phyloP scores from a whole-genome alignment of 306 rosid genomes.

The Sicyos edulis region DNA sequence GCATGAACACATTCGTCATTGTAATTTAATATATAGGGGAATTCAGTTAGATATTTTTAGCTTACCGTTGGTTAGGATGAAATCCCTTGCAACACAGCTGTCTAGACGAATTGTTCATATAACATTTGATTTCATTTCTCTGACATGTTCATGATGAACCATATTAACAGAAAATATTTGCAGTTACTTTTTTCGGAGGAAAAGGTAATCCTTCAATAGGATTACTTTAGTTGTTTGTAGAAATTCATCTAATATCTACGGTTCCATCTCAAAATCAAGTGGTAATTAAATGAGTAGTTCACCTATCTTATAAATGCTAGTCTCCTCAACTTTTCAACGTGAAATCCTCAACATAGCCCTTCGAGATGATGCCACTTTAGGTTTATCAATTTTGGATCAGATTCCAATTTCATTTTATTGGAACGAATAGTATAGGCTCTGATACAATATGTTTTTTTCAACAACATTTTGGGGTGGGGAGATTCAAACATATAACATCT shows the following conservation, averaged over 20 bases:
- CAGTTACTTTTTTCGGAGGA: slow-evolving; percentile 13
- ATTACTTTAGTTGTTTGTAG: slow-evolving; percentile 5
- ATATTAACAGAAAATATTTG: slow-evolving; percentile 10
- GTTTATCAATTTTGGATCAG: no score
- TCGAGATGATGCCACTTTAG: no score
- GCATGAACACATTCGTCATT: slow-evolving; percentile 33
- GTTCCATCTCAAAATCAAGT: no score
- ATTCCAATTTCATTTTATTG: no score
- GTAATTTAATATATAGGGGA: slow-evolving; percentile 46
- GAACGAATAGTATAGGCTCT: no score
- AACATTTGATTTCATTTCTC: slow-evolving; percentile 18
- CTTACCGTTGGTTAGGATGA: slow-evolving; percentile 32
- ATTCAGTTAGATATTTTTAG: slow-evolving; percentile 37
- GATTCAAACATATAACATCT: no score
- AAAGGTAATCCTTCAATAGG: not conserved
- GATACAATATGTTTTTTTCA: no score
- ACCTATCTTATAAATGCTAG: no score
- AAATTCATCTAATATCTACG: not conserved
- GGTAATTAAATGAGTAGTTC: no score
- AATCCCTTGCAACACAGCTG: slow-evolving; percentile 27
- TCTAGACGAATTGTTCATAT: slow-evolving; percentile 40
- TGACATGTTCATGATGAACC: slow-evolving; percentile 16
- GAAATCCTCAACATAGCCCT: no score
- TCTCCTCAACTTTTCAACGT: no score
- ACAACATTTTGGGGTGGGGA: no score